These are phyloP conservation scores for Phaffia rhodozyma DNA, from an alignment of 1,284 basidiomycete species.

Conservation along the genomic window DNA sequence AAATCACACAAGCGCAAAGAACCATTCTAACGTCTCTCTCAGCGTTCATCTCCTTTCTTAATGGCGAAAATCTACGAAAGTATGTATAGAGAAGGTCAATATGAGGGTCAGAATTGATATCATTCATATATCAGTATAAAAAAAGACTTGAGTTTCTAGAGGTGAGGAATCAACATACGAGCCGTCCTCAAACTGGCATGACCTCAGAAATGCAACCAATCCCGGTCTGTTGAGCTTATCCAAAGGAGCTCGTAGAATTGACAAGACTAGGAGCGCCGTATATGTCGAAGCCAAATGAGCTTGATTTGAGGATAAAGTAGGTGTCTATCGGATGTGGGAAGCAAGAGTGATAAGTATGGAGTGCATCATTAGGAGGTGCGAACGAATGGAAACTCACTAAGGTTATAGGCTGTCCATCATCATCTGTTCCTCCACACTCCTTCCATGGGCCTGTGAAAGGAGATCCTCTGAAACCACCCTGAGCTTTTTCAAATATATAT, in stretches of 20 bases:
- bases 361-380: conserved; percentile 8
- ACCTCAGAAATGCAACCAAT: conserved; percentile 48
- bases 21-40: conserved; percentile 69
- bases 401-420: background rate
- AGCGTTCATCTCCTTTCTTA: conserved; percentile 30
- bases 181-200: conserved; percentile 66
- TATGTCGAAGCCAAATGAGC: conserved; percentile 90
- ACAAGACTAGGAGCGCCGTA: conserved; percentile 65
- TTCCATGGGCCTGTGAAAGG: conserved; percentile 45
- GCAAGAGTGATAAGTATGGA: conserved; percentile 22
- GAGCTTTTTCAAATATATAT: conserved; percentile 42
- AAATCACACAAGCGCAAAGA: conserved; percentile 79
- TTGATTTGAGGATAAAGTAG: conserved; percentile 44
- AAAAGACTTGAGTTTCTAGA: background rate
- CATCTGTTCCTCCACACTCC: conserved; percentile 4
- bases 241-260: conserved; percentile 72
- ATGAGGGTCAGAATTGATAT: background rate
- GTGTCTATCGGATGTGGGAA: conserved; percentile 18
- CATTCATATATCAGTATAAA: no score
- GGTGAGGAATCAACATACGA: conserved; percentile 44
- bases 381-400: background rate
- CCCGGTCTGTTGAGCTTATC: conserved; percentile 51
- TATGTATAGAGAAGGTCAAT: background rate
- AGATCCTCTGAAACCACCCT: conserved; percentile 64
- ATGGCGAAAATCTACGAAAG: conserved; percentile 55